Evolutionary conservation across 2,329 filamentous ascomycete species (phyloP).

Genomic region (Chaetoscypha palmicola): DNA sequence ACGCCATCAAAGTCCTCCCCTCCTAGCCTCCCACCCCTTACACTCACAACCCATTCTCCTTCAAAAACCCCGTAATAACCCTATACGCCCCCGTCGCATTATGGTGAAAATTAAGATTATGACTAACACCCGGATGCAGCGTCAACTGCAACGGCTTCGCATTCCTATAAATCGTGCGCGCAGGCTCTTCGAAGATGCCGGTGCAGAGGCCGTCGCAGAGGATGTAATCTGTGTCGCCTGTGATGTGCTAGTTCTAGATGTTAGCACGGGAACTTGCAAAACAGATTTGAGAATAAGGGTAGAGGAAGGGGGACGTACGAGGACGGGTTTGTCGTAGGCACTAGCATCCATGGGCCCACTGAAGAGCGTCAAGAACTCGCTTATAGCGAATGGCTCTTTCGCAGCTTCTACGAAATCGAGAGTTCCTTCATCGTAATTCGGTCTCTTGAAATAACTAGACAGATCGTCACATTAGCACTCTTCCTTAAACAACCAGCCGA

Average conservation of each 20-base stretch:
- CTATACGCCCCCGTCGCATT: constrained; percentile 1
- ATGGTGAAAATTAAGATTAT: constrained; percentile 2
- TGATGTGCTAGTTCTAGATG: too few species aligned
- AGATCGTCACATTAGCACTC: not conserved
- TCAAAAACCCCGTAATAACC: constrained; percentile 1
- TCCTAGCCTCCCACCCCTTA: too few species aligned
- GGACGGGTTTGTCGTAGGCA: not conserved
- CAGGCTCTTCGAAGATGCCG: not conserved
- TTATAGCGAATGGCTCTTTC: constrained; percentile 16
- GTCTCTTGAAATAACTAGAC: constrained; percentile 22
- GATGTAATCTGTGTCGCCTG: not conserved
- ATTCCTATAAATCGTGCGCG: not conserved
- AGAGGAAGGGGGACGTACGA: not conserved
- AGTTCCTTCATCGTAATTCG: constrained; percentile 14
- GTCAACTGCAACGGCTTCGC: not conserved
- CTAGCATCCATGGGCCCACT: not conserved
- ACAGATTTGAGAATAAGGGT: too few species aligned
- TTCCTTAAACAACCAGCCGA: not conserved
- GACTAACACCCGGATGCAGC: not conserved
- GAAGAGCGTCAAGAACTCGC: constrained; percentile 18
- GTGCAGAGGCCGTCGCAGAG: not conserved
- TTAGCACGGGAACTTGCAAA: too few species aligned
- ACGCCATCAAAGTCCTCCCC: too few species aligned
- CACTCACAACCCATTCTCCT: not conserved
- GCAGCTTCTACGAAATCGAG: constrained; percentile 16